Percentiles rank a stretch among this genome's conserved stretches.
Evolutionary conservation across 1,139 yeast species (phyloP).

Genomic region (Magnusiomyces tetraspermus): DNA sequence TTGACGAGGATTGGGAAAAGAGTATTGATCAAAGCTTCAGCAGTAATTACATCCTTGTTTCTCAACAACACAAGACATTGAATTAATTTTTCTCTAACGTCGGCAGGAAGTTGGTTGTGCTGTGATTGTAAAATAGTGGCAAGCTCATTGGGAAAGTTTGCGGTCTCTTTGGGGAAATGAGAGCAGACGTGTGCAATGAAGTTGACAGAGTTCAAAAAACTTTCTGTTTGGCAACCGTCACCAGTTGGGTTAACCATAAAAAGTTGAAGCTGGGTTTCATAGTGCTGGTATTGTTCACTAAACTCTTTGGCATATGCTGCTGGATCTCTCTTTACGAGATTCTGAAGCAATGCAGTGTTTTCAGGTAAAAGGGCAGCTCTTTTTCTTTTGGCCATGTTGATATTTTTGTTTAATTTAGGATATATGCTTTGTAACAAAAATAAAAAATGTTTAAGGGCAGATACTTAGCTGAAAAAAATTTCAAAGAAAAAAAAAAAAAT

Average conservation of each 20-base stretch:
- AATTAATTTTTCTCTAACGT: constrained; percentile 81
- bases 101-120: constrained; percentile 75
- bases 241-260: constrained; percentile 49
- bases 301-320: constrained; percentile 85
- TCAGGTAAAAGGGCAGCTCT: constrained; percentile 90
- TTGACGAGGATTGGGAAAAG: constrained; percentile 69
- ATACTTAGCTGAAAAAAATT: too few species aligned
- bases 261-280: constrained; percentile 80
- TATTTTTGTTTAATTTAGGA: neutral
- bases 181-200: constrained; percentile 86
- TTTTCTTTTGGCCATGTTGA: constrained; percentile 67
- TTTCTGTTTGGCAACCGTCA: constrained; percentile 53
- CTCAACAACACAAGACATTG: constrained; percentile 83
- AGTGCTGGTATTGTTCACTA: constrained; percentile 82
- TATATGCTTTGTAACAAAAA: neutral
- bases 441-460: neutral
- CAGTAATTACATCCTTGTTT: constrained; percentile 70
- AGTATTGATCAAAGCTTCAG: constrained; percentile 76
- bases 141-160: constrained; percentile 71
- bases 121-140: constrained; percentile 57
- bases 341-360: constrained; percentile 82
- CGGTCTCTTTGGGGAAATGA: constrained; percentile 85
- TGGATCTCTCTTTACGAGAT: constrained; percentile 91
- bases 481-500: too few species aligned
- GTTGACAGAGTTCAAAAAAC: constrained; percentile 72